phyloP scores from a whole-genome alignment of 179 eudicot species.

The Spinacia oleracea region DNA sequence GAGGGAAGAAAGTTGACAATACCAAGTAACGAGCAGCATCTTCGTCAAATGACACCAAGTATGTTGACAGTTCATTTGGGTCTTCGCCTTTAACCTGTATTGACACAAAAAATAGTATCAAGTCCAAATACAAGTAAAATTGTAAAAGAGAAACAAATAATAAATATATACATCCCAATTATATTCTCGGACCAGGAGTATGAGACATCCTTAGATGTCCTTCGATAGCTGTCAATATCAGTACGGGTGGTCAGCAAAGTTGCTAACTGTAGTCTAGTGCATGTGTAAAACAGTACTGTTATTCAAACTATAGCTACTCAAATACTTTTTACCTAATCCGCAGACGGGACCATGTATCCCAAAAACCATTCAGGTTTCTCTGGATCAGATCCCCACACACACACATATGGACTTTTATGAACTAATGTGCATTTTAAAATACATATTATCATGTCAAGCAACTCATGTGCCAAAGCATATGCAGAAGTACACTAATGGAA shows the following conservation, averaged over 20 bases:
- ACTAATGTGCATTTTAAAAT: too few species aligned
- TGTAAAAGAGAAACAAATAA: neutral
- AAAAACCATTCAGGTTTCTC: conserved; percentile 70
- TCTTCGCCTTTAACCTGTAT: conserved; percentile 84
- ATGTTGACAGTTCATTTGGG: conserved; percentile 80
- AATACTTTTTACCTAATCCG: conserved; percentile 59
- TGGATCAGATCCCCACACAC: conserved; percentile 62
- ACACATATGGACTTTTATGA: too few species aligned
- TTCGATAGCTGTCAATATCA: conserved; percentile 59
- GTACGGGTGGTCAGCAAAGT: conserved; percentile 11
- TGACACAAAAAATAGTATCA: conserved; percentile 14
- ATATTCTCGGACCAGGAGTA: conserved; percentile 88
- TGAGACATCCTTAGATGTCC: conserved; percentile 79
- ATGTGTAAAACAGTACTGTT: neutral
- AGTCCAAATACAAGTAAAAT: neutral
- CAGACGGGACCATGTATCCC: conserved; percentile 89
- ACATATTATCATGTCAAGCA: too few species aligned
- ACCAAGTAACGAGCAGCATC: conserved; percentile 82
- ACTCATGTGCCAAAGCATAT: too few species aligned
- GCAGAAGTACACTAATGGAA: too few species aligned
- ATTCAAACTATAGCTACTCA: too few species aligned
- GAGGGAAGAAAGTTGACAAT: conserved; percentile 12
- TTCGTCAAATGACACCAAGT: conserved; percentile 81
- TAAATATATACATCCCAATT: conserved; percentile 82
- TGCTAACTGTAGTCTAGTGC: neutral